Conservation (phyloP, 78 protist species). For the Chrysochromulina tobinii region DNA sequence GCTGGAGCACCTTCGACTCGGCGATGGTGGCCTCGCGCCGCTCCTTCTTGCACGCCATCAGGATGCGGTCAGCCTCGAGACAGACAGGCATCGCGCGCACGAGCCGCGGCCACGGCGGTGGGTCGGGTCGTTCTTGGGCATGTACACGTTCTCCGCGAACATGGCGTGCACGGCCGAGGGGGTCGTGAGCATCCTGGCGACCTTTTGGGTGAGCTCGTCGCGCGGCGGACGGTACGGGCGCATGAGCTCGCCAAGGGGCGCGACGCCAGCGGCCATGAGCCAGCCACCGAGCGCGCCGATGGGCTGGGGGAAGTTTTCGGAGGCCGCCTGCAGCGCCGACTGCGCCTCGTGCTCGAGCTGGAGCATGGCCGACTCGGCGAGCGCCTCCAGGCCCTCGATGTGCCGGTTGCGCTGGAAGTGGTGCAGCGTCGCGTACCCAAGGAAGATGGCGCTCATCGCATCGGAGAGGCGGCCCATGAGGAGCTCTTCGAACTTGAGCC, state of each 20-base stretch:
- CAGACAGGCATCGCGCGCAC: background rate
- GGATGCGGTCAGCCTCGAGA: constrained; percentile 35
- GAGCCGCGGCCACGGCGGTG: background rate
- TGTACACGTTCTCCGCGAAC: constrained; percentile 25
- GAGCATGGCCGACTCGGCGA: background rate
- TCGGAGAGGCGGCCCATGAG: constrained; percentile 54
- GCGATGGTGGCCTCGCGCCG: constrained; percentile 23
- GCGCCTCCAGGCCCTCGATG: constrained; percentile 2
- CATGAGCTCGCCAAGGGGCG: constrained; percentile 44
- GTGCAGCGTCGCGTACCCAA: constrained; percentile 52
- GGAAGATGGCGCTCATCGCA: constrained; percentile 39
- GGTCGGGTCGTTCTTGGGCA: background rate
- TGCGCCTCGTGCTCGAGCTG: constrained; percentile 24
- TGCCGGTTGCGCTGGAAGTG: constrained; percentile 18
- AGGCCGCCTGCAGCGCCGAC: background rate
- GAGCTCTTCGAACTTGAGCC: constrained; percentile 49
- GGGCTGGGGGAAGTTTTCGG: constrained; percentile 20
- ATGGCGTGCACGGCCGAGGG: constrained; percentile 31
- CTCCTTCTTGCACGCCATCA: background rate
- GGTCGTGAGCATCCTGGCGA: constrained; percentile 19
- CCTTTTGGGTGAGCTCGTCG: constrained; percentile 23
- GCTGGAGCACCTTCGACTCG: background rate
- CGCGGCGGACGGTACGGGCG: constrained; percentile 23
- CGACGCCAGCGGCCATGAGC: constrained; percentile 30
- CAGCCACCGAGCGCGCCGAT: constrained; percentile 40